Conservation (phyloP, 2,329 filamentous ascomycete genomes). For the Penicillium nordicum region DNA sequence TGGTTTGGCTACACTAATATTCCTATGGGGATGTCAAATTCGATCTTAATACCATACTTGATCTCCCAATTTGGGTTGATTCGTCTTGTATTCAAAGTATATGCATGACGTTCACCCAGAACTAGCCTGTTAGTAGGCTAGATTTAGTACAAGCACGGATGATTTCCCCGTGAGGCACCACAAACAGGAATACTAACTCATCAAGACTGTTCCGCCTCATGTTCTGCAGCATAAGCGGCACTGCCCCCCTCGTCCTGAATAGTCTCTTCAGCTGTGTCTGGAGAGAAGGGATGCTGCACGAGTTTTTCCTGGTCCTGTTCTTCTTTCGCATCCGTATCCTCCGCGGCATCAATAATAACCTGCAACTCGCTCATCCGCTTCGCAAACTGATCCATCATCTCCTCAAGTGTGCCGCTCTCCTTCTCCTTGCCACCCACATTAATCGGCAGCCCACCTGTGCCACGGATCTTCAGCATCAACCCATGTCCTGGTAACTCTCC, state of each 20-base stretch:
- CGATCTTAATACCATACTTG: conserved; percentile 8
- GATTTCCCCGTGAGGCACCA: not conserved
- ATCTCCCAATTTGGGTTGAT: not conserved
- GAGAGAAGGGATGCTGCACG: not conserved
- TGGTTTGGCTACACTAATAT: not conserved
- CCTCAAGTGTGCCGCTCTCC: conserved; percentile 34
- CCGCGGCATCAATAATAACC: conserved; percentile 39
- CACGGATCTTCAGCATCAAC: conserved; percentile 47
- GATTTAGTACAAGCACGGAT: not conserved
- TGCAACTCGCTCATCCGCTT: conserved; percentile 44
- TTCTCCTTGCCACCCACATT: conserved; percentile 21
- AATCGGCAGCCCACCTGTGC: conserved; percentile 34
- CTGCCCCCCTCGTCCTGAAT: not conserved
- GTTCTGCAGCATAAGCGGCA: not conserved
- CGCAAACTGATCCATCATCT: conserved; percentile 48
- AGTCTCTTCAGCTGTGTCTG: not conserved
- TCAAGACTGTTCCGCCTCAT: not conserved
- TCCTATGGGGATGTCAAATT: not conserved
- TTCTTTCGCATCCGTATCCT: conserved; percentile 1
- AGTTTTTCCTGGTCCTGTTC: not conserved
- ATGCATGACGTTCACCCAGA: not conserved
- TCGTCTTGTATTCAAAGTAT: not conserved
- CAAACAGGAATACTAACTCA: not conserved
- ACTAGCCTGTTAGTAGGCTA: not conserved
- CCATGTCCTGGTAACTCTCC: conserved; percentile 46